phyloP scores from a whole-genome alignment of 2,329 filamentous ascomycete genomes.

The Phialocephala sp. region DNA sequence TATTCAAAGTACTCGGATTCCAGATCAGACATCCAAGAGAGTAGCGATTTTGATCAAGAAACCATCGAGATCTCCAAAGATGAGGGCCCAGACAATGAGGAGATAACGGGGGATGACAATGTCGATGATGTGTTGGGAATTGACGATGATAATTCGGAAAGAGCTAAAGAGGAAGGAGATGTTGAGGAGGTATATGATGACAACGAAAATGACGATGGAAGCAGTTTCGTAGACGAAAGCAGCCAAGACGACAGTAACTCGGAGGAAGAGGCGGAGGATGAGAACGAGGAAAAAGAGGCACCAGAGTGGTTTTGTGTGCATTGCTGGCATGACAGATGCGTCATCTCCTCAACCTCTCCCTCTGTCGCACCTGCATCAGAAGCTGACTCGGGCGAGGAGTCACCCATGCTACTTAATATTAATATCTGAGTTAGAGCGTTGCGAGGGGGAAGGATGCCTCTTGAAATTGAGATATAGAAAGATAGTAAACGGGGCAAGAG shows the following conservation, averaged over 20 bases:
- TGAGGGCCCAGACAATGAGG: not conserved
- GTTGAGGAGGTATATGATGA: not conserved
- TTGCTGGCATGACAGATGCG: not conserved
- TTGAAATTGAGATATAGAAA: no score
- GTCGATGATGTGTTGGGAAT: not conserved
- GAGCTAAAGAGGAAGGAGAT: not conserved
- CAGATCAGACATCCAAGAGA: not conserved
- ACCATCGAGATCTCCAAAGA: not conserved
- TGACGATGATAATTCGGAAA: not conserved
- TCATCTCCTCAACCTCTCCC: not conserved
- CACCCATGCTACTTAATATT: not conserved
- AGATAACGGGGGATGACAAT: not conserved
- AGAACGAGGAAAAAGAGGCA: conserved; percentile 1
- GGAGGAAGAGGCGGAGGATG: conserved; percentile 1
- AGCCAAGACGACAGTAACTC: not conserved
- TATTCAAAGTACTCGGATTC: not conserved
- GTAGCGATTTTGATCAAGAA: not conserved
- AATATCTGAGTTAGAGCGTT: not conserved
- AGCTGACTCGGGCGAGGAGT: conserved; percentile 4
- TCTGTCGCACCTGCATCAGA: not conserved
- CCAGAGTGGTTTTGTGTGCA: not conserved
- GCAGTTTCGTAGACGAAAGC: not conserved
- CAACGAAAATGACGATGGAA: not conserved
- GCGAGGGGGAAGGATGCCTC: no score
- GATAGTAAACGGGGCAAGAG: no score